Evolutionary conservation across 2,329 filamentous ascomycete species (phyloP).

Genomic region (Davidsoniella eucalypti): DNA sequence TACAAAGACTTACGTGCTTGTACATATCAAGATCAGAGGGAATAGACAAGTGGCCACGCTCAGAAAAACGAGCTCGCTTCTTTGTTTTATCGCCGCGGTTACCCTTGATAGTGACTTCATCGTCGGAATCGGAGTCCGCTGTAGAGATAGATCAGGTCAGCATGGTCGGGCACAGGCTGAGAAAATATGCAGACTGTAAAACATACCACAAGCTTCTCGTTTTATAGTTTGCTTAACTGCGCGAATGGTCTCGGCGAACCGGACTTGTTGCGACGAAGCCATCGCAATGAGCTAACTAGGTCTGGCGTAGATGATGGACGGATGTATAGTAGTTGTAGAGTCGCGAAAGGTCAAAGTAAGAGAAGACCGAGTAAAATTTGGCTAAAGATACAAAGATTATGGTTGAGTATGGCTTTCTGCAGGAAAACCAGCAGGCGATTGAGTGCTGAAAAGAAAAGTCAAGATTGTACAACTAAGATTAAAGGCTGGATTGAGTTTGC

Average conservation of each 20-base stretch:
- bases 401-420: not conserved
- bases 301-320: not conserved
- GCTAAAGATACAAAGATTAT: not conserved
- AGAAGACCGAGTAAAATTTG: not conserved
- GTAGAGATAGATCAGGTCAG: not conserved
- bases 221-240: conserved; percentile 54
- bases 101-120: conserved; percentile 48
- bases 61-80: conserved; percentile 54
- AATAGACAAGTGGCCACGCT: conserved; percentile 51
- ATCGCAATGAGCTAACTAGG: conserved; percentile 1
- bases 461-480: not conserved
- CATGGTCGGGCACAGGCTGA: not conserved
- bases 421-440: not conserved
- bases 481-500: not conserved
- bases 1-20: conserved; percentile 39
- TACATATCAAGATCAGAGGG: conserved; percentile 51
- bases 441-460: not conserved
- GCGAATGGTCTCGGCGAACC: conserved; percentile 49
- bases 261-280: conserved; percentile 38
- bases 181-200: not conserved
- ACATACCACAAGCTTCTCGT: conserved; percentile 42
- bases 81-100: conserved; percentile 71
- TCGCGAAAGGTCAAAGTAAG: not conserved
- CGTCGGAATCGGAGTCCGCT: conserved; percentile 63
- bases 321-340: not conserved